Conservation (phyloP, 768 basidiomycete species). For the Lactifluus echinatus region DNA sequence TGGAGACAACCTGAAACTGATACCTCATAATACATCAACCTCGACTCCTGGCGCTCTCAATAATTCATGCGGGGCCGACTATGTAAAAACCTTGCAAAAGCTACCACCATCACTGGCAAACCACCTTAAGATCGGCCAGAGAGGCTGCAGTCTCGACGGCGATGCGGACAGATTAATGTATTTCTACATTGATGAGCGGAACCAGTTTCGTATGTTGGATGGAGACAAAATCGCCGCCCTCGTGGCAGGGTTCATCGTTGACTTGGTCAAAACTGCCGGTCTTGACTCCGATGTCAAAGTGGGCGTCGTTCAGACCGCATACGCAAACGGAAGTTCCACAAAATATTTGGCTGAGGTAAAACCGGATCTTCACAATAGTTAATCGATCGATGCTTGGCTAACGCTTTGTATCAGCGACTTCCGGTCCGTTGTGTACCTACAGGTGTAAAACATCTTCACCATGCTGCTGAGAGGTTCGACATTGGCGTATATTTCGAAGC, state of each 20-base stretch:
- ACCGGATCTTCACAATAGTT: constrained; percentile 21
- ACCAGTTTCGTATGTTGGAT: constrained; percentile 85
- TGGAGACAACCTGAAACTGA: constrained; percentile 49
- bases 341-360: constrained; percentile 84
- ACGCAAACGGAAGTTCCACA: constrained; percentile 96
- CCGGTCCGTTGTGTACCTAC: constrained; percentile 94
- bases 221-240: constrained; percentile 97
- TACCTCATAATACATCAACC: constrained; percentile 60
- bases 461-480: constrained; percentile 89
- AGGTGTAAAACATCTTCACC: constrained; percentile 96
- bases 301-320: constrained; percentile 96
- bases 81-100: constrained; percentile 87
- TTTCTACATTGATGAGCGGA: constrained; percentile 75
- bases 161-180: constrained; percentile 97
- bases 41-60: constrained; percentile 70
- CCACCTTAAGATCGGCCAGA: constrained; percentile 57
- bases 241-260: constrained; percentile 87
- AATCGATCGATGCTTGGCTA: neutral
- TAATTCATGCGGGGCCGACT: constrained; percentile 88
- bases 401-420: constrained; percentile 48
- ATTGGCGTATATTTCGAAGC: constrained; percentile 99
- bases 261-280: constrained; percentile 78
- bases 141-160: constrained; percentile 91
- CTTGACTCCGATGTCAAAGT: constrained; percentile 71
- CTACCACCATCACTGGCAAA: constrained; percentile 69